A percentile compares a stretch with the other conserved stretches of the same genome.
These are phyloP conservation scores for Penicillium capsulatum DNA, from an alignment of 2,329 filamentous ascomycete species.

Conservation along the genomic window DNA sequence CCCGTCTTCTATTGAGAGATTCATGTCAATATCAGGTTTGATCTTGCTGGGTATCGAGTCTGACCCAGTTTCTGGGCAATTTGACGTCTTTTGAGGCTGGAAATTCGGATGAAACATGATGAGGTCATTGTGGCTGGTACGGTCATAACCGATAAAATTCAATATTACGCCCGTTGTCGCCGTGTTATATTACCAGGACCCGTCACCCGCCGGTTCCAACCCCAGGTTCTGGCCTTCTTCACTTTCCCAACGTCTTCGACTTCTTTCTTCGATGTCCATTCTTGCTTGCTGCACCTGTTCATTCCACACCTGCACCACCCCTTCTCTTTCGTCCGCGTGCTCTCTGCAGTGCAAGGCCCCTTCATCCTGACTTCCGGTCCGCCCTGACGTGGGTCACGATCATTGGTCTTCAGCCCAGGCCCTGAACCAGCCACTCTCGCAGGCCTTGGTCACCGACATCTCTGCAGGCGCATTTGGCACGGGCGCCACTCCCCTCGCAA, in stretches of 20 bases:
- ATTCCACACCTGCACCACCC: slow-evolving; percentile 5
- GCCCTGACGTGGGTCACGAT: slow-evolving; percentile 29
- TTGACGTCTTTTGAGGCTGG: no score
- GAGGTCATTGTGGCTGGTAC: slow-evolving; percentile 20
- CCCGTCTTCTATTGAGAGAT: no score
- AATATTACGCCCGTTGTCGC: background rate
- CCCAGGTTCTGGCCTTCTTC: slow-evolving; percentile 6
- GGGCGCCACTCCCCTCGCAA: slow-evolving; percentile 14
- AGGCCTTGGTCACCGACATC: slow-evolving; percentile 27
- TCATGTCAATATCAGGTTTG: no score
- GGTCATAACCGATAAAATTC: no score
- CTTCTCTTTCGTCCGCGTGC: slow-evolving; percentile 20
- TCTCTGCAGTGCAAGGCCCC: slow-evolving; percentile 21
- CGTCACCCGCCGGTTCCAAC: background rate
- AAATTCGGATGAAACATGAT: slow-evolving; percentile 4
- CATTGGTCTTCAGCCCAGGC: slow-evolving; percentile 25
- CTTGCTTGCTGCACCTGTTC: slow-evolving; percentile 1
- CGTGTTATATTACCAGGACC: slow-evolving; percentile 3
- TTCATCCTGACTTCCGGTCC: no score
- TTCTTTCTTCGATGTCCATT: background rate
- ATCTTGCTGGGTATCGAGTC: no score
- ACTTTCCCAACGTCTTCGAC: background rate
- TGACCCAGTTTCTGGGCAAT: no score
- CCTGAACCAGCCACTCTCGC: slow-evolving; percentile 22
- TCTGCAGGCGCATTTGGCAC: slow-evolving; percentile 18